Evolutionary conservation across 768 basidiomycete genomes (phyloP).

Genomic region (Kwoniella sp.): DNA sequence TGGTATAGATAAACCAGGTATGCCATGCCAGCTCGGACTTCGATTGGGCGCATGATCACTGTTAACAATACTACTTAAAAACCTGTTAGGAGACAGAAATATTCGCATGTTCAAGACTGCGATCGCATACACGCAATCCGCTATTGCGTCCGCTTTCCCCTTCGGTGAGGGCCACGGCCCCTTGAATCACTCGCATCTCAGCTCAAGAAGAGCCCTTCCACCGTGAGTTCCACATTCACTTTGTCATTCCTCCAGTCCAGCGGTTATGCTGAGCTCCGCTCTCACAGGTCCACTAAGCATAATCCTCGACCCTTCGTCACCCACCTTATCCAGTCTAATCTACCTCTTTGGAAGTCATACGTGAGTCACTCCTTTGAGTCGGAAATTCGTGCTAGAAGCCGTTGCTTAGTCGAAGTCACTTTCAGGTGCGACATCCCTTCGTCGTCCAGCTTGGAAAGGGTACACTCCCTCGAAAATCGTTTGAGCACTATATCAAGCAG

Average conservation of each 20-base stretch:
- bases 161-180: conserved; percentile 80
- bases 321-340: conserved; percentile 63
- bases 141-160: conserved; percentile 68
- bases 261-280: too few species aligned
- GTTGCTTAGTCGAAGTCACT: not conserved
- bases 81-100: not conserved
- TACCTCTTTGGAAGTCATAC: conserved; percentile 56
- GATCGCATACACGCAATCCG: conserved; percentile 70
- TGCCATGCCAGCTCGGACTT: not conserved
- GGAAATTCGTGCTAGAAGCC: conserved; percentile 31
- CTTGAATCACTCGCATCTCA: conserved; percentile 77
- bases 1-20: conserved; percentile 6
- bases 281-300: conserved; percentile 63
- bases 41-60: not conserved
- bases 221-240: too few species aligned
- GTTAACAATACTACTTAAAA: not conserved
- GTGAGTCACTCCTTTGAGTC: conserved; percentile 63
- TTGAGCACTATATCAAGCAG: conserved; percentile 77
- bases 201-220: conserved; percentile 61
- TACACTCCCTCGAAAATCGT: conserved; percentile 66
- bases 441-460: conserved; percentile 74
- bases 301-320: conserved; percentile 72
- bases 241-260: too few species aligned
- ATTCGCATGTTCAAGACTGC: conserved; percentile 65
- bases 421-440: conserved; percentile 75